Conservation (phyloP, 805 yeast species). For the Starmerella gropengiesseri region DNA sequence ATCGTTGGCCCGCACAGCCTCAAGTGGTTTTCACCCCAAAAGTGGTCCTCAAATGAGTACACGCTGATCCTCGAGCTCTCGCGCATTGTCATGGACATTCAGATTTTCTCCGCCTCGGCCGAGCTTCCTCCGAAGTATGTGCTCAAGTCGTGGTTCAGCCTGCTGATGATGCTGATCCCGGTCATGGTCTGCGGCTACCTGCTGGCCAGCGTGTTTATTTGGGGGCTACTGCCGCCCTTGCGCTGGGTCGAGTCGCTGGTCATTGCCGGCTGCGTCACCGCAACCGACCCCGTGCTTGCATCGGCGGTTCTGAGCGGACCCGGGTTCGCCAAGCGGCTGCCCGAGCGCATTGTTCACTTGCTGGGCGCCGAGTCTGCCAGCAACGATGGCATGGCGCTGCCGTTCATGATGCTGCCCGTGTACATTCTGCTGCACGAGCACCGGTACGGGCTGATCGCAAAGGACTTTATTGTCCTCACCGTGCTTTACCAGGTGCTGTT, state of each 20-base stretch:
- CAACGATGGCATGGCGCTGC: slow-evolving; percentile 53
- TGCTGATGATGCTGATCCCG: slow-evolving; percentile 48
- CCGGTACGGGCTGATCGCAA: slow-evolving; percentile 43
- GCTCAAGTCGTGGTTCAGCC: slow-evolving; percentile 47
- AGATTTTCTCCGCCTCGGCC: slow-evolving; percentile 61
- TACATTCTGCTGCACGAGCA: slow-evolving; percentile 39
- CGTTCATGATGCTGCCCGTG: slow-evolving; percentile 53
- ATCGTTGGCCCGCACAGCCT: slow-evolving; percentile 82
- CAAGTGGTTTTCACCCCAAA: slow-evolving; percentile 67
- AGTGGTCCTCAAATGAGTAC: slow-evolving; percentile 66
- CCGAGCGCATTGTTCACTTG: slow-evolving; percentile 50
- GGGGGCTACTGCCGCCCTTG: slow-evolving; percentile 49
- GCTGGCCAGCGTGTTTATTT: slow-evolving; percentile 50
- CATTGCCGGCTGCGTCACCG: slow-evolving; percentile 61
- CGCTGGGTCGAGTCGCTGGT: slow-evolving; percentile 46
- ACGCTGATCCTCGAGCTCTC: slow-evolving; percentile 26
- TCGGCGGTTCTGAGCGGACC: slow-evolving; percentile 52
- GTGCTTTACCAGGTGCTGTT: slow-evolving; percentile 42
- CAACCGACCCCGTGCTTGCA: slow-evolving; percentile 55
- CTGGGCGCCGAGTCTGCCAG: slow-evolving; percentile 65
- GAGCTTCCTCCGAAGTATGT: slow-evolving; percentile 61
- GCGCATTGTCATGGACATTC: slow-evolving; percentile 56
- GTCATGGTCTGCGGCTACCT: slow-evolving; percentile 68
- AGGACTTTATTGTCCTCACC: slow-evolving; percentile 52
- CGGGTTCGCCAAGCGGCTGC: slow-evolving; percentile 55